Evolutionary conservation across 257 asterid species (phyloP), one percentile per base, ranked within the genome.

Genomic region (Perilla frutescens): DNA sequence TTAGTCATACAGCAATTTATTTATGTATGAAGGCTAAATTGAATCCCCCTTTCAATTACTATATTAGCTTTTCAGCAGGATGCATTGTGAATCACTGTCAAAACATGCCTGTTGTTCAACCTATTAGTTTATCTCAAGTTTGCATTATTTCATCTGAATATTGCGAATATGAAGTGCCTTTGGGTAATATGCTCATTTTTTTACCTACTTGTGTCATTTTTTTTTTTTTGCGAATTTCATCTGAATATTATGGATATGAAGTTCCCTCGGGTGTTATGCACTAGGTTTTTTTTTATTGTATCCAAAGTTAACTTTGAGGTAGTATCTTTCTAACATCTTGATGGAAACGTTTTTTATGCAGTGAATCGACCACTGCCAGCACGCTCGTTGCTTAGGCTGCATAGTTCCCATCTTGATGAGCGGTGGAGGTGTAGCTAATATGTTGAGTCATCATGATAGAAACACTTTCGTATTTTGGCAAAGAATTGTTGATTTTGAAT

Each of bases 351-450:
- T 26, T 6, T 10, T 36, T 64, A 59, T 89, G 84, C 90, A 90
- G 96, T 8, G 96, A 90, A 64, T 90, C 96, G 9, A 88, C 96
- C 71, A 90, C 96, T 12, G 96, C 96, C 69, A 90, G 96, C 87
- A 88, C 96, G 0, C 96, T 90, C 4, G 96, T 90, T 74, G 96
- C 96, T 12, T 90, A 84, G 79, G 68, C 67, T 48, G 49, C n/a
- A 48, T 1, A 11, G 12, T n/a, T 56, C 12, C 56, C 56, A 61
- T 39, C 66, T 67, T 78, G 75, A 76, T 12, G 58, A 60, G 68
- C 75, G 60, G 57, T 10, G 67, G 5, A 48, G 20, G 14, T 26
- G 56, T 64, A 51, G 41, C 51, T n/a, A n/a, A n/a, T 26, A 36
- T 66, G 31, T 56, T 15, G 71, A 39, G 55, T 56, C 71, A 60